Base-by-base conservation (phyloP, 345 rosid species). In the Eucalyptus curtisii region DNA sequence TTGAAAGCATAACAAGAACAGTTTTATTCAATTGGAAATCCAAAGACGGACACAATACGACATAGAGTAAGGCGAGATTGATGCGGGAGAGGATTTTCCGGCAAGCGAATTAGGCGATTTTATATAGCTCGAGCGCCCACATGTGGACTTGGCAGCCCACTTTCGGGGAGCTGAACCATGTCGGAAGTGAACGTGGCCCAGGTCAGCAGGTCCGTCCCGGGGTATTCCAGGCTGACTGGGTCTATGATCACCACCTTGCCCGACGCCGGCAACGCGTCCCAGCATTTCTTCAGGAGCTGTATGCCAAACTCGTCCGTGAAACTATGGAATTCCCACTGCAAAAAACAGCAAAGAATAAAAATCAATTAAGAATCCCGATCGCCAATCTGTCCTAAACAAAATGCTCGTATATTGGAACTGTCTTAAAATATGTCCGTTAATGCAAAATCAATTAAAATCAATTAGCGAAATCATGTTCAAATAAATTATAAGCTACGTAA, bases 241-340 rank as follows among this genome's bases (percentile, higher is more conserved):
- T 94, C 93, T 87, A 91, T 91, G 5, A 95, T n/a, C 20, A 94
- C 91, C 11, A 92, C 93, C 89, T 93, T 95, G 17, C 96, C 95
- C 22, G 71, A 57, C 2, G 84, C 24, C 3, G 95, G 94, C 12
- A 93, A 61, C 22, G 94, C 90, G 84, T 91, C 91, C 89, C 89
- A 89, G 61, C 97, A 94, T 13, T 92, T 95, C 31, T 89, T 91
- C 10, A 95, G 92, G 57, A 93, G 90, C 49, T 91, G 92, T 33
- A 92, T 49, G 85, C 93, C 92, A 9, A 88, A 89, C 86, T 93
- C 93, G 22, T 93, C 94, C 19, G 88, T 90, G 93, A 92, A 92
- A 49, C 76, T 91, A 76, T 92, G 95, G 30, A 93, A 88, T 86
- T 92, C 89, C 90, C 93, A 91, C 94, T 93, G 88, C 42, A 66